Evolutionary conservation across 73 alveolate genomes (phyloP), one percentile per base, ranked within the genome.

Genomic region (Blepharisma japonicum): DNA sequence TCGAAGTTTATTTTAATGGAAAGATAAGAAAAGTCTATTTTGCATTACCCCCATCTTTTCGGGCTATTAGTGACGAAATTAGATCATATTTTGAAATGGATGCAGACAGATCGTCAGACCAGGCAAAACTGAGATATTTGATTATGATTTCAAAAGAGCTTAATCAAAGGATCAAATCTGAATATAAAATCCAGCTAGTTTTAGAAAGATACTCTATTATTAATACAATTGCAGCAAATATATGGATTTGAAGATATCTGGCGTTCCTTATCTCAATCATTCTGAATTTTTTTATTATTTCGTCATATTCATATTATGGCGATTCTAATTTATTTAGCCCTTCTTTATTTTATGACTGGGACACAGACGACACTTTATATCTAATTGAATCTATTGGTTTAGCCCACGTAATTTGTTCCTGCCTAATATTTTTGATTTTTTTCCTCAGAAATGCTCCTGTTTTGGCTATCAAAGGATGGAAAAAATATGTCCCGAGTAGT

Each of bases 1-100:
- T 85, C 0, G 92, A 85, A 25, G 80, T 70, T 23, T n/a, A 14
- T 39, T 70, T 70, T 47, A 70, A 70, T 70, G 61, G 80, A 6
- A 45, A 70, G 9, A 45, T 70, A 0, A 14, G 11, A 18, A 23
- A 45, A 45, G 56, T 70, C 14, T 70, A 45, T 45, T 70, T 70
- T 25, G n/a, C 70, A 14, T 2, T 39, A 3, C 80, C 80, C 0
- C 80, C 80, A n/a, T 11, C 11, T 7, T 39, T n/a, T n/a, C 11
- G 42, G 4, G 68, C 32, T 9, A 7, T 70, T 0, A 70, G 55
- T 23, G 46, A 70, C 0, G 80, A 70, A 18, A 70, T 70, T 1
- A 70, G 27, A 70, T 11, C 11, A 39, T 7, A 0, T 70, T 70
- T 70, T 45, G 32, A 45, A 9, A n/a, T 9, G 5, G 46, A n/a